Percentiles rank a stretch among this genome's conserved stretches.
Evolutionary conservation across 768 basidiomycete species (phyloP).

Genomic region (Rhizopogon salebrosus): DNA sequence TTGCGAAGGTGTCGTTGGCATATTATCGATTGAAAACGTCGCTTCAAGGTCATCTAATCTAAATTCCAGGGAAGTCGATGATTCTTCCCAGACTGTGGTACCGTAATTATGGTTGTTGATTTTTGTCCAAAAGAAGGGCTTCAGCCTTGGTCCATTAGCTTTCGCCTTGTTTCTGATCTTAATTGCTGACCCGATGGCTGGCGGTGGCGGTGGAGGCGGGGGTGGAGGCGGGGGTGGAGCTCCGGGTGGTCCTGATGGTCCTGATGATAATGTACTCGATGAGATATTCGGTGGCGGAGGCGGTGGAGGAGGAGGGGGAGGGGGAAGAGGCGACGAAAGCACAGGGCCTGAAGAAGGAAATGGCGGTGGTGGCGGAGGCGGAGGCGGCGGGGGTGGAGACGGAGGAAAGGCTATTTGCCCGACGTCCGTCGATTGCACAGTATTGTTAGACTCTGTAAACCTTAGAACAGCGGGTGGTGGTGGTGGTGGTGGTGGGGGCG

Average conservation of each 20-base stretch:
- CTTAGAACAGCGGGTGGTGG: conserved; percentile 6
- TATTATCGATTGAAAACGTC: conserved; percentile 60
- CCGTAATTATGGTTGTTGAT: conserved; percentile 37
- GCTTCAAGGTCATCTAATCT: conserved; percentile 69
- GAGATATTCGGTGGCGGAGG: conserved; percentile 20
- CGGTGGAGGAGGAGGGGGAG: conserved; percentile 23
- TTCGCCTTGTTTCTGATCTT: conserved; percentile 28
- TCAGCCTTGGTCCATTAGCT: conserved; percentile 48
- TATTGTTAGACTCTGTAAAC: conserved; percentile 10
- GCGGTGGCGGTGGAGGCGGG: conserved; percentile 23
- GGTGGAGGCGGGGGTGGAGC: conserved; percentile 29
- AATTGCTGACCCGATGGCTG: conserved; percentile 21
- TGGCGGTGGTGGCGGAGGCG: conserved; percentile 29
- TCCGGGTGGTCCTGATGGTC: conserved; percentile 39
- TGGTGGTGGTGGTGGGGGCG: conserved; percentile 22
- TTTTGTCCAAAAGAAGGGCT: conserved; percentile 93
- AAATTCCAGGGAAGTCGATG: conserved; percentile 37
- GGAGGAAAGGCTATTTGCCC: conserved; percentile 2
- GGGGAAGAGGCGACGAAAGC: conserved; percentile 21
- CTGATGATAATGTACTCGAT: conserved; percentile 20
- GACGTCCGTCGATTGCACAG: conserved; percentile 2
- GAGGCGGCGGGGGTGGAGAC: conserved; percentile 27
- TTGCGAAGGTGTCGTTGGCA: conserved; percentile 38
- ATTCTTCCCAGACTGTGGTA: conserved; percentile 70
- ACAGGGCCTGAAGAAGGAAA: conserved; percentile 3